Evolutionary conservation across 2,329 filamentous ascomycete species (phyloP), one percentile per base, ranked within the genome.

Genomic region (Nannizziopsis barbatae): DNA sequence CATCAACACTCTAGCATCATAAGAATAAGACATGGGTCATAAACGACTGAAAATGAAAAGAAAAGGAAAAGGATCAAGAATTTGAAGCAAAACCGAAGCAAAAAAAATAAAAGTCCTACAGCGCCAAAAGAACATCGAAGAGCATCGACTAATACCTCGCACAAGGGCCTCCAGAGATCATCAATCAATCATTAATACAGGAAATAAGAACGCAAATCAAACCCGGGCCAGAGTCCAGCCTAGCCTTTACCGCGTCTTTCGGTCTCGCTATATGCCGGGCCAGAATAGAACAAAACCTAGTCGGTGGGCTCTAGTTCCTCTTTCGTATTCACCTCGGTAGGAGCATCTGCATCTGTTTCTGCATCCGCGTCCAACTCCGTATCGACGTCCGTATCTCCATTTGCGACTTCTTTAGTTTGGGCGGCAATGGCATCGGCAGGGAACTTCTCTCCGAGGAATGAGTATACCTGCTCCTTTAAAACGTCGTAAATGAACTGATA

Each of bases 401-500:
- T 27, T 27, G 22, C 22, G 7, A 7, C 3, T 27, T 27, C 22
- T 27, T 27, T 27, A 7, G 22, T 7, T 27, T 7, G 22, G 18
- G n/a, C 22, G 18, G 18, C 27, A 2, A 36, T 14, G 8, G 39
- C n/a, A 17, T 27, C 45, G 22, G 30, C 15, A 22, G 17, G 11
- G n/a, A 1, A n/a, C 3, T 39, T 43, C 15, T 49, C 27, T 14
- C 32, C 39, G 18, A 37, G 40, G 14, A 43, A 15, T 37, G 18
- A 37, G 45, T 64, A 60, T 5, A 58, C 58, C 51, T 68, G 63
- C 62, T 87, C 83, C 45, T 80, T 77, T 58, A 95, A 65, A 1
- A 93, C 86, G 59, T 88, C 80, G 68, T 98, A 96, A 50, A 98
- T 77, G 63, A 96, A 95, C 33, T 78, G 68, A 59, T 85, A 92